A percentile compares a stretch with the other conserved stretches of the same genome.
Conservation (phyloP, 2,329 filamentous ascomycete species). For the Trichoderma atrobrunneum region DNA sequence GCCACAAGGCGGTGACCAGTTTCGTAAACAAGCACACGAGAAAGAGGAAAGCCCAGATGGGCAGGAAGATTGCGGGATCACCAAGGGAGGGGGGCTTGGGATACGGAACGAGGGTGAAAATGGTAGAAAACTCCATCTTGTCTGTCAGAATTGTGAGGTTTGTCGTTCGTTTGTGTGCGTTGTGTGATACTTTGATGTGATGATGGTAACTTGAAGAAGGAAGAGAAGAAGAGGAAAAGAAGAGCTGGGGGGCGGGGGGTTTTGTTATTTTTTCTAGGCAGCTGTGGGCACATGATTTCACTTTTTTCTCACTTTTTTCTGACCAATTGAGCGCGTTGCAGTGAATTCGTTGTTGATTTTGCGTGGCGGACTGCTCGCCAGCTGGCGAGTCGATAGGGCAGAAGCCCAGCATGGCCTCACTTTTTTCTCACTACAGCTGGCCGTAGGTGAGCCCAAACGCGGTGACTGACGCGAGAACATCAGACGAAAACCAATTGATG, state of each 20-base stretch:
- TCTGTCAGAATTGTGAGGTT: constrained; percentile 6
- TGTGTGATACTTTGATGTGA: constrained; percentile 3
- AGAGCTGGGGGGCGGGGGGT: not conserved
- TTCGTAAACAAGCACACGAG: constrained; percentile 9
- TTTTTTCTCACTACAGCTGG: not conserved
- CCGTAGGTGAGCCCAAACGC: not conserved
- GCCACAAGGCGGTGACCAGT: constrained; percentile 4
- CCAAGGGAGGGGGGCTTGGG: not conserved
- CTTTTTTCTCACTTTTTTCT: not conserved
- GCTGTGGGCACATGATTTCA: not conserved
- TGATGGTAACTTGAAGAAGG: constrained; percentile 7
- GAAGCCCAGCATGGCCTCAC: not conserved
- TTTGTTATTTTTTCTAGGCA: not conserved
- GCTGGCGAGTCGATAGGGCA: not conserved
- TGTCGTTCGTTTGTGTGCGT: not conserved
- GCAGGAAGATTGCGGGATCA: not conserved
- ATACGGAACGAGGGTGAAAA: constrained; percentile 12
- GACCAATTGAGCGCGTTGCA: not conserved
- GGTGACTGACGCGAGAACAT: not conserved
- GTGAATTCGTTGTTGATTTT: not conserved
- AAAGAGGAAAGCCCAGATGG: not conserved
- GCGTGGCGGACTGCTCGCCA: constrained; percentile 1
- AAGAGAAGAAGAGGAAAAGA: not conserved
- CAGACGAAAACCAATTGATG: not conserved
- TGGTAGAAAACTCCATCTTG: constrained; percentile 15